Evolutionary conservation across 176 grass and related monocot genomes (phyloP), one percentile per base, ranked within the genome.

Genomic region (Aegilops longissima): DNA sequence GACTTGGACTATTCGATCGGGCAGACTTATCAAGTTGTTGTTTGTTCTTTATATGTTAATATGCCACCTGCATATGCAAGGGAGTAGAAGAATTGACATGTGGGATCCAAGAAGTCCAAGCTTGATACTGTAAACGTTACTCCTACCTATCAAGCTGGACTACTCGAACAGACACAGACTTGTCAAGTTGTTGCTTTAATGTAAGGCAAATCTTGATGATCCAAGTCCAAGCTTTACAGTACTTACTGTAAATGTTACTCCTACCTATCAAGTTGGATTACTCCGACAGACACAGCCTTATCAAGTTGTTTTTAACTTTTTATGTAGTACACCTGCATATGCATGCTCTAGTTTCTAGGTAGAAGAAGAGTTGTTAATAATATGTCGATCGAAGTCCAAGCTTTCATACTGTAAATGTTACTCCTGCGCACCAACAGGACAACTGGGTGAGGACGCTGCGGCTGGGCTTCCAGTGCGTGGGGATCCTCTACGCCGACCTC

Each of bases 381-480:
- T 42, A 42, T 21, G 1, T 73, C 12, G n/a, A 73, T 73, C 70
- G 0, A 73, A 73, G 70, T 75, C 69, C 42, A 51, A 9, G 23
- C 12, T 52, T 52, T 75, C 7, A 70, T 16, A 9, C 2, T 30
- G 44, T 75, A 12, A 51, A 76, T 30, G 8, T 31, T 75, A 59
- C 56, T 59, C 56, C 6, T 58, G 7, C 51, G 51, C 5, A 9
- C 56, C 56, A 3, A 5, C 79, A 93, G 88, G 88, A 90, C 40
- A 79, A 83, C 80, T 94, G 92, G 92, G 8, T 71, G 2, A 70
- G 54, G n/a, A 92, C 86, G 21, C 27, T 92, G 13, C 76, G 44
- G 56, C 82, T 94, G 49, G 92, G 87, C 3, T 95, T 92, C 84
- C 93, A 95, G 79, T 92, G 93, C 79, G 71, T 95, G 13, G 93